Evolutionary conservation across 2,329 filamentous ascomycete genomes (phyloP).

Genomic region (Cladosporium sp.): DNA sequence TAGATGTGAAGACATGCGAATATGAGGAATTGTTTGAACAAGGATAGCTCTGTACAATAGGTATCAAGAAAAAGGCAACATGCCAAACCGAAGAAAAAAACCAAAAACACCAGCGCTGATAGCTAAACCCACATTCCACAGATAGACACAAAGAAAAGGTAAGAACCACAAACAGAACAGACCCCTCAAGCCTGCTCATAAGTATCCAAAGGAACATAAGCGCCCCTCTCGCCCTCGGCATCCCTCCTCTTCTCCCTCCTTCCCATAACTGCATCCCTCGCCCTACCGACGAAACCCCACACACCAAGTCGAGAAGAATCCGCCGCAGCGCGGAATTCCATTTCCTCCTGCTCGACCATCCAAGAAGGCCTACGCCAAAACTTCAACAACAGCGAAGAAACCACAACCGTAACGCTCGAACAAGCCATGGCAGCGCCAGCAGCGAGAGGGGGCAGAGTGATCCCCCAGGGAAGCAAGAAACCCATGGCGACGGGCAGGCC

Average conservation of each 20-base stretch:
- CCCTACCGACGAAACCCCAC: constrained; percentile 12
- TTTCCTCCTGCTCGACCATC: constrained; percentile 52
- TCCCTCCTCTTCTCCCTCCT: constrained; percentile 32
- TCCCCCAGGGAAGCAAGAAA: constrained; percentile 82
- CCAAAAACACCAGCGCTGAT: not conserved
- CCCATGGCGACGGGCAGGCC: constrained; percentile 97
- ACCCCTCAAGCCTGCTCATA: constrained; percentile 28
- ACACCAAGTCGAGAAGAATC: constrained; percentile 11
- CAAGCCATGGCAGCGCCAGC: constrained; percentile 91
- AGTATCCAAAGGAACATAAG: constrained; percentile 44
- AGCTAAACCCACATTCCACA: not conserved
- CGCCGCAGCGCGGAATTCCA: constrained; percentile 12
- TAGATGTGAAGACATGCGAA: no score
- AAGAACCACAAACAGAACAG: not conserved
- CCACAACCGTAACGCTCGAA: constrained; percentile 84
- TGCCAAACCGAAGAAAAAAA: no score
- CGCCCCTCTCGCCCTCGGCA: constrained; percentile 33
- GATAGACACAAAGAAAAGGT: not conserved
- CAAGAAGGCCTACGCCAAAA: constrained; percentile 79
- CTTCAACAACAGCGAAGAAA: constrained; percentile 76
- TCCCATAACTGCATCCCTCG: constrained; percentile 20
- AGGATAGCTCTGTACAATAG: not conserved
- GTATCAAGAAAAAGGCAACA: not conserved
- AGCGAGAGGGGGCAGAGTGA: constrained; percentile 86
- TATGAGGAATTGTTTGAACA: not conserved